These are phyloP conservation scores for Petunia secreta DNA, from an alignment of 257 asterid genomes.

Conservation along the genomic window DNA sequence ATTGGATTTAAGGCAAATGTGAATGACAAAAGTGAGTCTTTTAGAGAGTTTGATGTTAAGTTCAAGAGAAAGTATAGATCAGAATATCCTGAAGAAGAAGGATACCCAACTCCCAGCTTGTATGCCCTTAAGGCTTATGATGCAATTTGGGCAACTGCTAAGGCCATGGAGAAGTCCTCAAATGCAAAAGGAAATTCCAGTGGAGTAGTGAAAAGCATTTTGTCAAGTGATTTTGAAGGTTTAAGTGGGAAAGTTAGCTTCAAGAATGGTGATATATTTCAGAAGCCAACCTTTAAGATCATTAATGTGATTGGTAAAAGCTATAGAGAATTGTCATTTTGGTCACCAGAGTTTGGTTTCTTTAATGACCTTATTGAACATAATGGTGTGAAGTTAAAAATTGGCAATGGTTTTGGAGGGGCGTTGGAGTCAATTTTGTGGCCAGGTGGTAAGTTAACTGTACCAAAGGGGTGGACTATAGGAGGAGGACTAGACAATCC, in stretches of 20 bases:
- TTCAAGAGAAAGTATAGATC: slow-evolving; percentile 45
- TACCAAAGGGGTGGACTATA: slow-evolving; percentile 49
- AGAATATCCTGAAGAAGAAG: slow-evolving; percentile 51
- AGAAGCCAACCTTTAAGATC: slow-evolving; percentile 45
- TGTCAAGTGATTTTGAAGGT: slow-evolving; percentile 47
- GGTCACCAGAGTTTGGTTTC: slow-evolving; percentile 59
- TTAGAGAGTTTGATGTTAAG: slow-evolving; percentile 38
- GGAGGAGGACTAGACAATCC: slow-evolving; percentile 52
- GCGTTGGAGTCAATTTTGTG: slow-evolving; percentile 49
- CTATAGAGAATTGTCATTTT: slow-evolving; percentile 48
- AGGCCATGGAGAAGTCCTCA: slow-evolving; percentile 33
- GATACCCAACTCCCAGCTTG: slow-evolving; percentile 45
- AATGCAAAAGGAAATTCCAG: slow-evolving; percentile 24
- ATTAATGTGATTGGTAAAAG: slow-evolving; percentile 62
- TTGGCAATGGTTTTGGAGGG: slow-evolving; percentile 23
- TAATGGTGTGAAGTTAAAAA: slow-evolving; percentile 5
- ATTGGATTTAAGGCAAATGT: slow-evolving; percentile 52
- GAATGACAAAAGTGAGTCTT: slow-evolving; percentile 22
- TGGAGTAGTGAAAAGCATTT: slow-evolving; percentile 24
- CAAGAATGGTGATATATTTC: slow-evolving; percentile 43
- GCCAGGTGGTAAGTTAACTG: slow-evolving; percentile 56
- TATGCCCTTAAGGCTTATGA: slow-evolving; percentile 62
- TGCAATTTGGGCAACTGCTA: slow-evolving; percentile 40
- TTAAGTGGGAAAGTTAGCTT: slow-evolving; percentile 55
- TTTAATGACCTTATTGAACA: slow-evolving; percentile 24